phyloP scores from a whole-genome alignment of 768 basidiomycete genomes.

The Chiua virens region DNA sequence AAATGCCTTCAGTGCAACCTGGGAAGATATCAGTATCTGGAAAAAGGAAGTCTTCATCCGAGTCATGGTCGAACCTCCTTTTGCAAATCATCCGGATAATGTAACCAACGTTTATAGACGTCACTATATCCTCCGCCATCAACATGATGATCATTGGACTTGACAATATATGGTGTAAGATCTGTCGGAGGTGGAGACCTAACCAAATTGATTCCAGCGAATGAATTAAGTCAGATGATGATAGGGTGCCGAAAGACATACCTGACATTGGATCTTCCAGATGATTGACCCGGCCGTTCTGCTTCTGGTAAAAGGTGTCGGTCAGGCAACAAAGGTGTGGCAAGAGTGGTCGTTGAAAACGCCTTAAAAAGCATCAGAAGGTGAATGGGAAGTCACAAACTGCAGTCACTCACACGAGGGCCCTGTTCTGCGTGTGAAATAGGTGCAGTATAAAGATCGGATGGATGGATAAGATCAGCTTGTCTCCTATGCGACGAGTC shows the following conservation, averaged over 20 bases:
- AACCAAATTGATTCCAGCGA: background rate
- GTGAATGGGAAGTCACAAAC: too few species aligned
- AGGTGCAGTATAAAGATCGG: too few species aligned
- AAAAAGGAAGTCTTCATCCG: too few species aligned
- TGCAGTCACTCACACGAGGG: too few species aligned
- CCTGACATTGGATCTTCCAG: background rate
- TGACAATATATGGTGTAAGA: slow-evolving; percentile 8
- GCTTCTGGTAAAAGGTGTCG: background rate
- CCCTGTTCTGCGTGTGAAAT: too few species aligned
- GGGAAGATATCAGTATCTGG: background rate
- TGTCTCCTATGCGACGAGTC: background rate
- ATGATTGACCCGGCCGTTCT: too few species aligned
- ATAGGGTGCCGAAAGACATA: background rate
- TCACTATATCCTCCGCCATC: slow-evolving; percentile 15
- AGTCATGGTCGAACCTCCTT: too few species aligned
- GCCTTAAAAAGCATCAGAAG: too few species aligned
- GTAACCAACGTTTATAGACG: slow-evolving; percentile 10
- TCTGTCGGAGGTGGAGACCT: background rate
- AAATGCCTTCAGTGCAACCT: slow-evolving; percentile 26
- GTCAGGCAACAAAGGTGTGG: background rate
- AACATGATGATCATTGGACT: background rate
- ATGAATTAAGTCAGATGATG: background rate
- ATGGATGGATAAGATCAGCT: too few species aligned
- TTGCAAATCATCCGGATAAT: background rate
- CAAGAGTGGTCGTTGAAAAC: too few species aligned